Percentiles rank a stretch among this genome's conserved stretches.
Conservation (phyloP, 139 green algal genomes). For the Tetraselmis striata region DNA sequence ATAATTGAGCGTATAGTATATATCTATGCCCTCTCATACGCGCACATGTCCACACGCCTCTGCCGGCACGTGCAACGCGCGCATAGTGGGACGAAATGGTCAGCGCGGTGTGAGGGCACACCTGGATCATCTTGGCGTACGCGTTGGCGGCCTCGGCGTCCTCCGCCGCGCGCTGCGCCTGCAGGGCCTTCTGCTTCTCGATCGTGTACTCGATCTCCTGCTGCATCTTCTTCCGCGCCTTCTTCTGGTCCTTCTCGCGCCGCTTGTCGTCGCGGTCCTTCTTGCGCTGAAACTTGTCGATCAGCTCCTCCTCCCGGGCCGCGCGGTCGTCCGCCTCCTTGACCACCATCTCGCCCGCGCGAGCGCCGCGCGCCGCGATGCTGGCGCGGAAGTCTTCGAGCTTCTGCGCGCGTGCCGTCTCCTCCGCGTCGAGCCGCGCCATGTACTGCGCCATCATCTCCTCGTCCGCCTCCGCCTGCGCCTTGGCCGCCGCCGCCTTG, state of each 20-base stretch:
- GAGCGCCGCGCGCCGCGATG: neutral
- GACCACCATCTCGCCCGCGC: conserved; percentile 2
- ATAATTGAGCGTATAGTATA: no score
- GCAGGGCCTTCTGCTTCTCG: neutral
- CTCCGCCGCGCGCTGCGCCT: neutral
- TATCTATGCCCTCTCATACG: no score
- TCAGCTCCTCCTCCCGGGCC: neutral
- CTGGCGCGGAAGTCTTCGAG: neutral
- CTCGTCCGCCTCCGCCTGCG: neutral
- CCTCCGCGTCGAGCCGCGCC: conserved; percentile 1
- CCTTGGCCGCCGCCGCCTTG: neutral
- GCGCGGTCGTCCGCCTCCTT: neutral
- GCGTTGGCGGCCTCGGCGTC: neutral
- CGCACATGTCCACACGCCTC: neutral
- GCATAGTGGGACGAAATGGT: neutral
- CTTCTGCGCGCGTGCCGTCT: neutral
- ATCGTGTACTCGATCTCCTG: neutral
- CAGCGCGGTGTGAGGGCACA: neutral
- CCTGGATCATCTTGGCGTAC: neutral
- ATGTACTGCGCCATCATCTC: neutral
- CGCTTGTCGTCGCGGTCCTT: neutral
- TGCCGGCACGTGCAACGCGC: neutral
- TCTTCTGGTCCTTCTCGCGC: neutral
- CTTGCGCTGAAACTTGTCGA: conserved; percentile 2
- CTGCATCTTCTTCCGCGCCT: neutral